phyloP scores from a whole-genome alignment of 768 basidiomycete species.

The Plicaturopsis crispa region DNA sequence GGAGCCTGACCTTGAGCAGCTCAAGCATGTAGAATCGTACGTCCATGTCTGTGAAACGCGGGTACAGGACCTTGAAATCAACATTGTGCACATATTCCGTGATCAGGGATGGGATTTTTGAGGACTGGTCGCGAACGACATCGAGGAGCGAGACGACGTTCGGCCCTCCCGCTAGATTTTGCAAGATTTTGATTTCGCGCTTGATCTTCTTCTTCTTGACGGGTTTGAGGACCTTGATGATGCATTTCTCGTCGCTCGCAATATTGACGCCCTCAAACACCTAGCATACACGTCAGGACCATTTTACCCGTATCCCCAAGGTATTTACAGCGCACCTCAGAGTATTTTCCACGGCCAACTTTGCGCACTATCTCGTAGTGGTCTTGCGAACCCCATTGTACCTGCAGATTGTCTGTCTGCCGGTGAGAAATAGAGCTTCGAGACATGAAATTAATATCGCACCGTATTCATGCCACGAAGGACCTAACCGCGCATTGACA shows the following conservation, averaged over 20 bases:
- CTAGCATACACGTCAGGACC: conserved; percentile 28
- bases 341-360: conserved; percentile 93
- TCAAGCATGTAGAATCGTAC: conserved; percentile 97
- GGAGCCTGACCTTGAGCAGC: conserved; percentile 57
- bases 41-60: conserved; percentile 91
- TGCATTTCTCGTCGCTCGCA: conserved; percentile 88
- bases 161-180: conserved; percentile 93
- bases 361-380: conserved; percentile 97
- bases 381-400: conserved; percentile 97
- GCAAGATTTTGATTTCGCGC: conserved; percentile 96
- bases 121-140: conserved; percentile 91
- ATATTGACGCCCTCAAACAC: conserved; percentile 93
- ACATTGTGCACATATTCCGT: conserved; percentile 98
- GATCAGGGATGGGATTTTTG: conserved; percentile 94
- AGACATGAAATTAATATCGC: conserved; percentile 16
- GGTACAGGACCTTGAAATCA: conserved; percentile 95
- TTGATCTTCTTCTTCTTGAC: conserved; percentile 99
- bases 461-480: conserved; percentile 97
- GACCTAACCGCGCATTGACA: conserved; percentile 81
- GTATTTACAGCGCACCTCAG: conserved; percentile 51
- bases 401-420: conserved; percentile 87
- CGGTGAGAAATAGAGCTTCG: conserved; percentile 15
- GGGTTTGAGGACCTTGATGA: conserved; percentile 97
- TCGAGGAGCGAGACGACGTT: conserved; percentile 92
- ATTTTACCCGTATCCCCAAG: conserved; percentile 5